phyloP scores from a whole-genome alignment of 129 eudicot species.

The Heracleum sosnowskyi region DNA sequence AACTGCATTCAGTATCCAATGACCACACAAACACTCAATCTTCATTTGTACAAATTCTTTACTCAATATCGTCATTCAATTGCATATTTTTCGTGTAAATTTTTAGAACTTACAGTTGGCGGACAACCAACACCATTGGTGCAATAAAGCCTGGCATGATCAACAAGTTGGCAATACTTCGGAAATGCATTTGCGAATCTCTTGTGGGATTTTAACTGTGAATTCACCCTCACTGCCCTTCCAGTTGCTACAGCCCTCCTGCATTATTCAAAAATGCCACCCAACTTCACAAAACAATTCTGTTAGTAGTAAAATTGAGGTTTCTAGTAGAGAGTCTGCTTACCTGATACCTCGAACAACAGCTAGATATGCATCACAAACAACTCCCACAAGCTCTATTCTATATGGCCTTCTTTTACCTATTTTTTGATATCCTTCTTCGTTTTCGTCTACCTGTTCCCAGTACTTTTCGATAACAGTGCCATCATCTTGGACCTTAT shows the following conservation, averaged over 20 bases:
- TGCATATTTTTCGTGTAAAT: neutral
- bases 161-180: slow-evolving; percentile 62
- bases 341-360: slow-evolving; percentile 93
- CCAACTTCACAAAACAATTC: neutral
- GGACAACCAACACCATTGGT: slow-evolving; percentile 60
- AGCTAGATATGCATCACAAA: slow-evolving; percentile 90
- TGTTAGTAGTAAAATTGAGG: neutral
- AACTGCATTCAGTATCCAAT: slow-evolving; percentile 30
- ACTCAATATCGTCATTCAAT: too few relatives aligned
- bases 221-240: slow-evolving; percentile 88
- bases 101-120: slow-evolving; percentile 43
- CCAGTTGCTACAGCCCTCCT: slow-evolving; percentile 80
- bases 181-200: slow-evolving; percentile 82
- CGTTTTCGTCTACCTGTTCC: slow-evolving; percentile 43
- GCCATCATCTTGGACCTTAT: slow-evolving; percentile 66
- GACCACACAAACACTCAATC: neutral
- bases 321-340: neutral
- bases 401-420: slow-evolving; percentile 56
- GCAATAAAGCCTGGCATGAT: slow-evolving; percentile 71
- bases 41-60: neutral
- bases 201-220: slow-evolving; percentile 89
- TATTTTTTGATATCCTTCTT: slow-evolving; percentile 28
- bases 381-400: slow-evolving; percentile 91
- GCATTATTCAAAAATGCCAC: neutral
- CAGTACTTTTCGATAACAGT: slow-evolving; percentile 60